Percentiles rank a stretch among this genome's conserved stretches.
These are phyloP conservation scores for Metroxylon sagu DNA, from an alignment of 176 grass and related monocot genomes.

Conservation along the genomic window DNA sequence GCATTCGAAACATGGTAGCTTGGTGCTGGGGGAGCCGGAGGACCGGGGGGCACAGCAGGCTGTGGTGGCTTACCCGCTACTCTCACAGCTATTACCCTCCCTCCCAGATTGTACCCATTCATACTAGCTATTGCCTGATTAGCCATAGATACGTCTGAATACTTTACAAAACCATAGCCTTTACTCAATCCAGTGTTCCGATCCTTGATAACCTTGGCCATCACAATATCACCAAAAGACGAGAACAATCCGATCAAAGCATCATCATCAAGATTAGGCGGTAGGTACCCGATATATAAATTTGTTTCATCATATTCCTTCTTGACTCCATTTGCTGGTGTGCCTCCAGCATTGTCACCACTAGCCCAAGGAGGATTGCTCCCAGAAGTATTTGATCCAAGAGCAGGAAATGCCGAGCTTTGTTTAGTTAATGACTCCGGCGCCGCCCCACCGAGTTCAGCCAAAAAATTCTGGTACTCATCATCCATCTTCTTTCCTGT, in stretches of 20 bases:
- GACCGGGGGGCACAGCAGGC: slow-evolving; percentile 28
- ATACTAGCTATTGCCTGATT: slow-evolving; percentile 70
- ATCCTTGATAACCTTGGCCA: slow-evolving; percentile 98
- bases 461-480: slow-evolving; percentile 93
- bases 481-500: slow-evolving; percentile 97
- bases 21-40: slow-evolving; percentile 14
- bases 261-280: slow-evolving; percentile 76
- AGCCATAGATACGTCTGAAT: slow-evolving; percentile 74
- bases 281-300: slow-evolving; percentile 85
- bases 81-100: slow-evolving; percentile 73
- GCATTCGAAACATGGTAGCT: slow-evolving; percentile 30
- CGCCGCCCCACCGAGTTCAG: slow-evolving; percentile 77
- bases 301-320: slow-evolving; percentile 87
- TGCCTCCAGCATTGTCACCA: slow-evolving; percentile 20
- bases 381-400: slow-evolving; percentile 19
- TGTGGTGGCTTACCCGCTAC: slow-evolving; percentile 75
- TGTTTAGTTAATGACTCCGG: slow-evolving; percentile 76
- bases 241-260: slow-evolving; percentile 65
- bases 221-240: slow-evolving; percentile 76
- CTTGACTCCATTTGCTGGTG: slow-evolving; percentile 38
- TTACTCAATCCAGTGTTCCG: slow-evolving; percentile 67
- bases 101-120: slow-evolving; percentile 82
- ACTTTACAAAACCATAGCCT: slow-evolving; percentile 96
- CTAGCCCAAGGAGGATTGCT: slow-evolving; percentile 50
- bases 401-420: slow-evolving; percentile 13